Conservation (phyloP, 129 eudicot species). For the Tagetes patula region DNA sequence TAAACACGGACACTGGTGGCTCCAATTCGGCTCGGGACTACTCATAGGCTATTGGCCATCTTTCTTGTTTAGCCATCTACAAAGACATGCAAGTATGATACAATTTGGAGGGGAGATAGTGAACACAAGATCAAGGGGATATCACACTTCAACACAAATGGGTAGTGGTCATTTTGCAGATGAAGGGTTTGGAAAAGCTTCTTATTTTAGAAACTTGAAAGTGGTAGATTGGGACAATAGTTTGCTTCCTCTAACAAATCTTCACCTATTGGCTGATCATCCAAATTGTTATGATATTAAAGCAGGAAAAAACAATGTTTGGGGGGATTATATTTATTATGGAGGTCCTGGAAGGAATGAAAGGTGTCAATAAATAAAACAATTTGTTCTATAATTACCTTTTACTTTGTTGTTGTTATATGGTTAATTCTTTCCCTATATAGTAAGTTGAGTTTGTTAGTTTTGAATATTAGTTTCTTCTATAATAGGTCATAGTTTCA, state of each 20-base stretch:
- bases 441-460: slow-evolving; percentile 25
- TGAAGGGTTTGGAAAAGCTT: slow-evolving; percentile 92
- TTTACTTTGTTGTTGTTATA: neutral
- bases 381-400: slow-evolving; percentile 16
- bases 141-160: slow-evolving; percentile 95
- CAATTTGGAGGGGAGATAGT: slow-evolving; percentile 99
- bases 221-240: slow-evolving; percentile 95
- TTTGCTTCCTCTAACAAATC: slow-evolving; percentile 74
- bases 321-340: slow-evolving; percentile 94
- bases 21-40: slow-evolving; percentile 74
- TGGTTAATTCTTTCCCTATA: slow-evolving; percentile 25
- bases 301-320: slow-evolving; percentile 78
- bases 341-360: slow-evolving; percentile 94
- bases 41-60: slow-evolving; percentile 96
- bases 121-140: slow-evolving; percentile 69
- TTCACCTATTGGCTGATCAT: slow-evolving; percentile 91
- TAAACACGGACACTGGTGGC: slow-evolving; percentile 99
- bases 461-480: slow-evolving; percentile 25
- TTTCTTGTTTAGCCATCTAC: slow-evolving; percentile 75
- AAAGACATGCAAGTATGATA: slow-evolving; percentile 85
- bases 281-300: slow-evolving; percentile 87
- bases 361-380: slow-evolving; percentile 57
- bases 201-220: slow-evolving; percentile 85
- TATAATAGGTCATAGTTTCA: slow-evolving; percentile 5
- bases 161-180: slow-evolving; percentile 95